Evolutionary conservation across 305 asterid genomes (phyloP), one percentile per base, ranked within the genome.

Genomic region (Solanum aculeatissimum): DNA sequence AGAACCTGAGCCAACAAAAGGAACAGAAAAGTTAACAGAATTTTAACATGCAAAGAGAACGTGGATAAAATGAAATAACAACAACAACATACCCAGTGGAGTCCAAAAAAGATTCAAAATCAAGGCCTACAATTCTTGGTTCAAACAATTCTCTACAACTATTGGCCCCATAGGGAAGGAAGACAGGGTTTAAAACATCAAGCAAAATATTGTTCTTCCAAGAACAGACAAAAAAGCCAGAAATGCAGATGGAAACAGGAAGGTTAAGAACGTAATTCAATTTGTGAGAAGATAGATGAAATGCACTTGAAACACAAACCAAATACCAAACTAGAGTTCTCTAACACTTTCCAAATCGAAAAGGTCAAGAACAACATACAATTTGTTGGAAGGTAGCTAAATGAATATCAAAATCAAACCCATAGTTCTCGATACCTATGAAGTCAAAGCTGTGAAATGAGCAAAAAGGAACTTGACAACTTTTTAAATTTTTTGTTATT

Each of bases 1-100:
- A 81, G 99, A 87, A 84, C 97, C 97, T 86, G 92, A 91, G 29
- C 65, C 80, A 82, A 53, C 85, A 63, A 49, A 82, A 14, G 58
- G 45, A 82, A 51, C 42, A 51, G 40, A 51, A 77, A 16, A 25
- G 19, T 51, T 51, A 16, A 77, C 65, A 75, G 47, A 77, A 77
- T 51, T 51, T 77, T 54, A 27, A 49, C 47, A 49, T 49, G 82
- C 47, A 51, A 19, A 77, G 45, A 40, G 62, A 16, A 47, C 9
- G 45, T 15, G 18, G 63, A 77, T 51, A 51, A 77, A 77, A 75
- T 27, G 29, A 51, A 51, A 77, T 77, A n/a, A n/a, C n/a, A n/a
- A n/a, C n/a, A n/a, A n/a, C n/a, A n/a, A n/a, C n/a, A n/a, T n/a
- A n/a, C n/a, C n/a, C n/a, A n/a, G n/a, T n/a, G n/a, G n/a, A n/a